Conservation (phyloP, 257 asterid species). For the Solanum lignicaule region DNA sequence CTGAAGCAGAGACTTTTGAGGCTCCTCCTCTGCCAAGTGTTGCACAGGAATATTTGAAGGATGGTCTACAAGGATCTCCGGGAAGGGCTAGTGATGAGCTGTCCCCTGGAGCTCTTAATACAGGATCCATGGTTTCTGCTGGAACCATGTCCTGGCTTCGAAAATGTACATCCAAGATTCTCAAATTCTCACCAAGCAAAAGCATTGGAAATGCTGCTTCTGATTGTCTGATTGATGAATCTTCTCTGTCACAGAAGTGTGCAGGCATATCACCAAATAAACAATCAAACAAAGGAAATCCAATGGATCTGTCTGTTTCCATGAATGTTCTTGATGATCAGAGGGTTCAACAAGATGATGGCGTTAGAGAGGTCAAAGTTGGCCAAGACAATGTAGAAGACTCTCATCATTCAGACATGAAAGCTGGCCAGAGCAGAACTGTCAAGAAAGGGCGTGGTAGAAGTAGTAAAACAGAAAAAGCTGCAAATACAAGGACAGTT, state of each 20-base stretch:
- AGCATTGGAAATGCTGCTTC: conserved; percentile 39
- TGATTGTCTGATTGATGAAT: conserved; percentile 19
- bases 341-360: conserved; percentile 32
- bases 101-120: conserved; percentile 31
- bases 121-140: conserved; percentile 58
- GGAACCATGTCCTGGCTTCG: conserved; percentile 85
- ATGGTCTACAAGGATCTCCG: conserved; percentile 31
- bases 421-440: conserved; percentile 21
- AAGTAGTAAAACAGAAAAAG: conserved; percentile 26
- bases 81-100: conserved; percentile 23
- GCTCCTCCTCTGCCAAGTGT: conserved; percentile 52
- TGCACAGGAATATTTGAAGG: conserved; percentile 58
- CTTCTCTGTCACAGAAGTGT: conserved; percentile 12
- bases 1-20: conserved; percentile 36
- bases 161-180: conserved; percentile 75
- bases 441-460: conserved; percentile 28
- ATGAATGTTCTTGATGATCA: conserved; percentile 47
- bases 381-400: conserved; percentile 31
- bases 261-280: conserved; percentile 18
- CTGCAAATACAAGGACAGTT: conserved; percentile 16
- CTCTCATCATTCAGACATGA: conserved; percentile 33
- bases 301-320: conserved; percentile 29
- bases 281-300: conserved; percentile 28
- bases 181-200: conserved; percentile 72
- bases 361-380: conserved; percentile 29